These are phyloP conservation scores for Aethionema arabicum DNA, from an alignment of 345 rosid genomes.

Conservation along the genomic window DNA sequence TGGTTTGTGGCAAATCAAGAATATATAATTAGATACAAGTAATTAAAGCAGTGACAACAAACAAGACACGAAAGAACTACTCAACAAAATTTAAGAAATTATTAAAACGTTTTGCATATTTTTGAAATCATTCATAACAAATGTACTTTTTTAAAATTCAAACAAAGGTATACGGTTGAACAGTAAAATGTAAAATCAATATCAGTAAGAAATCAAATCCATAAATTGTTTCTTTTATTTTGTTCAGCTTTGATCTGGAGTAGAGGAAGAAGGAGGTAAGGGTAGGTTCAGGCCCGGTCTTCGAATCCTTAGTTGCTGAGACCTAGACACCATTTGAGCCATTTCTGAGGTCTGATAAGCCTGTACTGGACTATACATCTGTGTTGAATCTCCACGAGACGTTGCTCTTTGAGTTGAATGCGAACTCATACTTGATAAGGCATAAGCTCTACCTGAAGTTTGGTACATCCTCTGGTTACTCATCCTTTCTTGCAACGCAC, in stretches of 20 bases:
- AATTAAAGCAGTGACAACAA: too few species aligned
- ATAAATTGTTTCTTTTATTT: too few species aligned
- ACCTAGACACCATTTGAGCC: slow-evolving; percentile 37
- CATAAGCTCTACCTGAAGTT: slow-evolving; percentile 36
- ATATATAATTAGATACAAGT: too few species aligned
- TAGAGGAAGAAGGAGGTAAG: neutral
- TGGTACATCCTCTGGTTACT: slow-evolving; percentile 26
- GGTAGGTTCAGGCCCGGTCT: slow-evolving; percentile 27
- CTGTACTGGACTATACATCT: slow-evolving; percentile 5
- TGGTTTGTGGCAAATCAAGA: too few species aligned
- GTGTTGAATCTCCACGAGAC: slow-evolving; percentile 16
- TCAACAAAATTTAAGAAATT: too few species aligned
- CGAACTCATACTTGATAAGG: slow-evolving; percentile 34
- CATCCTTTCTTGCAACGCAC: slow-evolving; percentile 39
- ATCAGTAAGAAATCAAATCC: too few species aligned
- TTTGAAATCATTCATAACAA: too few species aligned
- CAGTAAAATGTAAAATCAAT: too few species aligned
- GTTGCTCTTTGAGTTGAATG: slow-evolving; percentile 40
- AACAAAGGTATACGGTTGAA: too few species aligned
- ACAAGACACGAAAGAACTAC: too few species aligned
- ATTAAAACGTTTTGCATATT: too few species aligned
- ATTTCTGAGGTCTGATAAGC: slow-evolving; percentile 33
- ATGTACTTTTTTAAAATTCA: too few species aligned
- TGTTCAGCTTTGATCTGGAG: slow-evolving; percentile 14
- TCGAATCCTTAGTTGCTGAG: slow-evolving; percentile 22